A percentile compares a stretch with the other conserved stretches of the same genome.
These are phyloP conservation scores for Paracoccidioides lutzii DNA, from an alignment of 2,329 filamentous ascomycete species.

Conservation along the genomic window DNA sequence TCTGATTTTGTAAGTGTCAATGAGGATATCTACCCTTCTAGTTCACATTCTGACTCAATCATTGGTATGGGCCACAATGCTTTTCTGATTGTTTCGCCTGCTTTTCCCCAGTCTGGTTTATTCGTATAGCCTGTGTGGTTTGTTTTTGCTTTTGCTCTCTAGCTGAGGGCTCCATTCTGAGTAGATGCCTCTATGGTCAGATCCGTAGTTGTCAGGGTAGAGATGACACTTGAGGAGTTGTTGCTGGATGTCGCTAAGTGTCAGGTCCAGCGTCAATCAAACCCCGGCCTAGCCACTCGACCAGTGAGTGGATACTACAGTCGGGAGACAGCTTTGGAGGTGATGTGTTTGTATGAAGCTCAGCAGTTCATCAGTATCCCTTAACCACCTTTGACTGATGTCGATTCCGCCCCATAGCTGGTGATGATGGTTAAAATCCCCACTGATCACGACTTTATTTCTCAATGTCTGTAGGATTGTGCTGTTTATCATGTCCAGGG, in stretches of 20 bases:
- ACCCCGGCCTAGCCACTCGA: constrained; percentile 7
- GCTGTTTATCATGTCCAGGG: not conserved
- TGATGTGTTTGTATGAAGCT: constrained; percentile 10
- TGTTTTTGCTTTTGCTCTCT: not conserved
- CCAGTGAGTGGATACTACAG: not conserved
- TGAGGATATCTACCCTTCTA: not conserved
- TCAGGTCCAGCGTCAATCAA: constrained; percentile 10
- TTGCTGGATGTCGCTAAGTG: constrained; percentile 6
- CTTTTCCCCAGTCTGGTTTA: constrained; percentile 7
- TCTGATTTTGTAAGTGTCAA: constrained; percentile 3
- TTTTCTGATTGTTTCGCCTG: constrained; percentile 3
- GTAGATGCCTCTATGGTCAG: constrained; percentile 13
- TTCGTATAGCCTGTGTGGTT: constrained; percentile 9
- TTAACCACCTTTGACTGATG: not conserved
- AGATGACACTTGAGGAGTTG: constrained; percentile 14
- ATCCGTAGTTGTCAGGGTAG: constrained; percentile 16
- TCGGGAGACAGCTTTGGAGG: constrained; percentile 8
- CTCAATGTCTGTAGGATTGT: not conserved
- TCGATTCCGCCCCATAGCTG: constrained; percentile 6
- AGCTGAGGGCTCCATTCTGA: constrained; percentile 11
- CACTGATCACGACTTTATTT: not conserved
- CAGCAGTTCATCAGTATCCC: constrained; percentile 9
- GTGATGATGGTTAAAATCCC: constrained; percentile 10
- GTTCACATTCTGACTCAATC: not conserved
- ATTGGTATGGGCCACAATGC: not conserved